phyloP scores from a whole-genome alignment of 2,329 filamentous ascomycete species.

The Xylariales sp. region DNA sequence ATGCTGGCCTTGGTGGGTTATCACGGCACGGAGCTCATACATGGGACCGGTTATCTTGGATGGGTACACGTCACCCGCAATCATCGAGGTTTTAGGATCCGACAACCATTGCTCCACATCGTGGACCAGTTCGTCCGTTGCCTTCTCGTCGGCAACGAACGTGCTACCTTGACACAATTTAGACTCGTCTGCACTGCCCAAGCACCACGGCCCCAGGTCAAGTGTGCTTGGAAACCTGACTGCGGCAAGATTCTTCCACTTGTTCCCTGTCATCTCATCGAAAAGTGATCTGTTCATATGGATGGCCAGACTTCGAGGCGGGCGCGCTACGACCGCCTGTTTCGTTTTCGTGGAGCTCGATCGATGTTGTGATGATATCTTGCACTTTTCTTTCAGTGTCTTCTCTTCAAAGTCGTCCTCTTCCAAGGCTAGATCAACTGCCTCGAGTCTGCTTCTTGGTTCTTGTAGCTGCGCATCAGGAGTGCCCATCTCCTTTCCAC shows the following conservation, averaged over 20 bases:
- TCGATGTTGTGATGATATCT: constrained; percentile 61
- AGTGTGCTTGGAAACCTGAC: constrained; percentile 72
- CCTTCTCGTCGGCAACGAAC: constrained; percentile 20
- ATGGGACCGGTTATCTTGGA: constrained; percentile 53
- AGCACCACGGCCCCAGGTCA: constrained; percentile 79
- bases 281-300: constrained; percentile 93
- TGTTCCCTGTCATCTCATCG: constrained; percentile 72
- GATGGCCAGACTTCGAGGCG: constrained; percentile 74
- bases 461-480: constrained; percentile 48
- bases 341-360: constrained; percentile 81
- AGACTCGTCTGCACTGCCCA: constrained; percentile 52
- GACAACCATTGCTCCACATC: constrained; percentile 64
- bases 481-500: constrained; percentile 27
- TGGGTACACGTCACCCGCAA: constrained; percentile 48
- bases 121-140: constrained; percentile 20
- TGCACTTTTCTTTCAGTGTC: constrained; percentile 59
- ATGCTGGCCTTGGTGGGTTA: constrained; percentile 86
- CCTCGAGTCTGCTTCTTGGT: constrained; percentile 52
- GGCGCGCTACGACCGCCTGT: constrained; percentile 78
- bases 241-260: constrained; percentile 77
- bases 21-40: constrained; percentile 76
- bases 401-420: constrained; percentile 75
- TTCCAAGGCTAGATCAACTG: constrained; percentile 67
- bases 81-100: constrained; percentile 68
- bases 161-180: constrained; percentile 5